Base-by-base conservation (phyloP, 2,329 filamentous ascomycete genomes). In the Colletotrichum eremochloae region DNA sequence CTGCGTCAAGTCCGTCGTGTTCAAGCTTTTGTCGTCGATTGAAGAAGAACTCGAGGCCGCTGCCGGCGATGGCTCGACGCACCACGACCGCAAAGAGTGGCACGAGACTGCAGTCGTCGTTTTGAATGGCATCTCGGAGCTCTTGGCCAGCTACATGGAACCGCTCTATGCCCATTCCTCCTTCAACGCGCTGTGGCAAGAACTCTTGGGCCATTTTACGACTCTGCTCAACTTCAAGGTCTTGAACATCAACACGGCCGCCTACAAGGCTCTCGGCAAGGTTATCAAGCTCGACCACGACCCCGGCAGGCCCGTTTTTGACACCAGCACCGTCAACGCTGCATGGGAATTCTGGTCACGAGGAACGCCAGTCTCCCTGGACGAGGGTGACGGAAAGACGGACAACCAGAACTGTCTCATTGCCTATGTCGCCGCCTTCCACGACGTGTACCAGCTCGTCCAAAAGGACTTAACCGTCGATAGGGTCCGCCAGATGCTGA, bases 391-490 rank as follows among this genome's bases (percentile, higher is more conserved):
- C 14, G 75, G 74, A 14, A 86, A 86, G 0, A 82, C 83, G 2
- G 88, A 93, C 73, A 97, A 96, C 75, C 94, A 97, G 78, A 91
- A 92, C 68, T 95, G 94, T 14, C 88, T 96, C n/a, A 84, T 94
- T 40, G 93, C 95, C n/a, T 98, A 97, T 82, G 89, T 96, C 1
- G 88, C 91, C 31, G 88, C 93, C 1, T 88, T 96, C 52, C 86
- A 90, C 68, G 92, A 96, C 76, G 87, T 98, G 1, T 97, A 97
- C 78, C 88, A 90, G 0, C 87, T 98, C 6, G 89, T 94, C 60
- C 87, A 92, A 70, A 82, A 86, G 9, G 87, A 90, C 20, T 83
- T 97, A 29, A 87, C 88, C 12, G 84, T 89, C 0, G 86, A 90
- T 3, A 87, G 89, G 58, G 89, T 95, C 11, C 84, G 87, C 52